These are phyloP conservation scores for Xanthoparmelia taractica DNA, from an alignment of 495 filamentous ascomycete genomes.

Conservation along the genomic window DNA sequence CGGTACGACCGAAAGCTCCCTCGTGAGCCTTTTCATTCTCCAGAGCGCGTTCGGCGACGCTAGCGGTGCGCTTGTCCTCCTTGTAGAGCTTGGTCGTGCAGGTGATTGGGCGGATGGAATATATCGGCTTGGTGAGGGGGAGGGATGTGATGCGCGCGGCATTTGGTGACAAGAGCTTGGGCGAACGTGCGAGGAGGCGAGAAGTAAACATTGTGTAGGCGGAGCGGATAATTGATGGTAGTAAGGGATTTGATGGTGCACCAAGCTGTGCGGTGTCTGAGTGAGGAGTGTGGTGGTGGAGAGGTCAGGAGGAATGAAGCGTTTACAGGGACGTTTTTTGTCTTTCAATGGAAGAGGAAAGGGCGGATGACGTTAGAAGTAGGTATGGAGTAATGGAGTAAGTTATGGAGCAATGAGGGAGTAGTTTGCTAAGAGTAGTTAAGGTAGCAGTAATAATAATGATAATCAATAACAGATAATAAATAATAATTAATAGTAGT, in stretches of 20 bases:
- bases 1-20: conserved; percentile 63
- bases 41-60: conserved; percentile 15
- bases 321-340: too few relatives aligned
- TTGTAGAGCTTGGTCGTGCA: conserved; percentile 27
- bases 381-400: too few relatives aligned
- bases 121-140: conserved; percentile 13
- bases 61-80: conserved; percentile 24
- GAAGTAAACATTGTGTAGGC: conserved; percentile 13
- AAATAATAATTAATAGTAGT: too few relatives aligned
- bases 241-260: not conserved
- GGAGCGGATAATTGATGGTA: not conserved
- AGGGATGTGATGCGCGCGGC: conserved; percentile 10
- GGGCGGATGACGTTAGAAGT: too few relatives aligned
- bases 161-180: conserved; percentile 5
- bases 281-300: too few relatives aligned
- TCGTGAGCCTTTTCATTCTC: conserved; percentile 30
- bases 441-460: too few relatives aligned
- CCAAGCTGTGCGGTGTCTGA: not conserved
- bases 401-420: too few relatives aligned
- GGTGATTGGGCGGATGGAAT: conserved; percentile 24
- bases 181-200: conserved; percentile 13
- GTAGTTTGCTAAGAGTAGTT: too few relatives aligned
- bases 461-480: too few relatives aligned
- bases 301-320: too few relatives aligned
- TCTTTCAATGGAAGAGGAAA: too few relatives aligned